A percentile compares a stretch with the other conserved stretches of the same genome.
phyloP scores from a whole-genome alignment of 176 grass and related monocot genomes.

The Pontederia paniculata region DNA sequence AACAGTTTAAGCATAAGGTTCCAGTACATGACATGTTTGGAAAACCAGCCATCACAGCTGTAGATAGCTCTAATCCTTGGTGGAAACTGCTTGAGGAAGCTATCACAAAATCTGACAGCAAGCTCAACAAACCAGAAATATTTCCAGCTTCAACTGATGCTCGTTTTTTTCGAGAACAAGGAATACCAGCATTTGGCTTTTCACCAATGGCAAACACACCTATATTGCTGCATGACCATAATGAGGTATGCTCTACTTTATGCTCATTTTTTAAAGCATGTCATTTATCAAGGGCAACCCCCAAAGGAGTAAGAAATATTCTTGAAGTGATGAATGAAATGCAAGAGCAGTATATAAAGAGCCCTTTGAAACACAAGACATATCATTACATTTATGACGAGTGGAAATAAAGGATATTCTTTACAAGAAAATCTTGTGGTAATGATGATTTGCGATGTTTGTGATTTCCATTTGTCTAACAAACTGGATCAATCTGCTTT shows the following conservation, averaged over 20 bases:
- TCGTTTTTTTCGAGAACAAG: slow-evolving; percentile 58
- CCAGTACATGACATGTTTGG: slow-evolving; percentile 54
- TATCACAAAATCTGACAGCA: slow-evolving; percentile 53
- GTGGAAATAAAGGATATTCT: too few species aligned
- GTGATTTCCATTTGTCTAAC: too few species aligned
- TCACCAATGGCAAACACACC: slow-evolving; percentile 91
- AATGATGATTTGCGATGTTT: too few species aligned
- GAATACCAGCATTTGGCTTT: slow-evolving; percentile 83
- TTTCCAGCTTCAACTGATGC: slow-evolving; percentile 82
- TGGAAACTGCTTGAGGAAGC: slow-evolving; percentile 59
- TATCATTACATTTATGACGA: too few species aligned
- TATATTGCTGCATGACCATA: slow-evolving; percentile 80
- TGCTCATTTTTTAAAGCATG: too few species aligned
- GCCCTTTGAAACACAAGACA: too few species aligned
- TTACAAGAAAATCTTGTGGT: too few species aligned
- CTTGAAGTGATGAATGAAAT: too few species aligned
- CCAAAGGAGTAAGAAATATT: too few species aligned
- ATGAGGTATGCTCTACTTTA: slow-evolving; percentile 44
- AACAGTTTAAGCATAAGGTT: slow-evolving; percentile 60
- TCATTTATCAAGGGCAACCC: too few species aligned
- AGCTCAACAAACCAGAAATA: slow-evolving; percentile 74
- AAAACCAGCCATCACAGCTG: slow-evolving; percentile 50
- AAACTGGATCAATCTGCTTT: too few species aligned
- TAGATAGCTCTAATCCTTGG: slow-evolving; percentile 71
- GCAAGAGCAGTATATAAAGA: too few species aligned